Base-by-base conservation (phyloP, 441 rosid genomes). In the Arabidopsis lyrata region DNA sequence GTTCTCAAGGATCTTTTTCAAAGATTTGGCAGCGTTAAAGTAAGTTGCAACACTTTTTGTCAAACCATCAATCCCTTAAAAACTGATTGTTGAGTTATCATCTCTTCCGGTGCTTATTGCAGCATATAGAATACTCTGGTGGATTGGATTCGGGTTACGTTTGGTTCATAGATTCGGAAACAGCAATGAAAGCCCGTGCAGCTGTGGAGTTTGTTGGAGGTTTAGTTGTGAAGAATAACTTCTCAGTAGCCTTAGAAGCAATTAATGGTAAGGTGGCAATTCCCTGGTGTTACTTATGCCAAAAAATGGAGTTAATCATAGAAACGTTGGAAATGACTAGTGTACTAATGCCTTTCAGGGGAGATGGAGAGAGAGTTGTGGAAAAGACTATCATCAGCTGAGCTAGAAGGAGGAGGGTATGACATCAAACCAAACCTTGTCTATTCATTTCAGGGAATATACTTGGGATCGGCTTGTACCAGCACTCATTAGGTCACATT, bases 11-110 rank as follows among this genome's bases (percentile, higher is more conserved):
- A 50, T 52, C 20, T 78, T 36, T 84, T 85, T 63, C 61, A 79
- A 72, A 81, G 83, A 75, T 83, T 83, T 80, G 86, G 85, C 53
- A 72, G 73, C 63, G 77, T 82, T 58, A 81, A 85, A 83, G 86
- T 82, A 59, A 41, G 69, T 44, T 35, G 14, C 68, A 59, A 34
- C 42, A 11, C 8, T 56, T 9, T 54, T 42, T 59, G 15, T 60
- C 35, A 62, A 53, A 15, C 57, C 49, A 34, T 56, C 66, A 14
- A n/a, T 15, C 32, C 63, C 29, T 5, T 62, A 7, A 52, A 32
- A 20, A 15, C 35, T 22, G 45, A 11, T 34, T 18, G 34, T n/a
- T 58, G 29, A 66, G 6, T 39, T 3, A 38, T 31, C 53, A 39
- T 50, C 20, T 11, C 47, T 18, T 45, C 36, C 42, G 53, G 8